phyloP scores from a whole-genome alignment of 208 protist species.

The Entamoeba moshkovskii region DNA sequence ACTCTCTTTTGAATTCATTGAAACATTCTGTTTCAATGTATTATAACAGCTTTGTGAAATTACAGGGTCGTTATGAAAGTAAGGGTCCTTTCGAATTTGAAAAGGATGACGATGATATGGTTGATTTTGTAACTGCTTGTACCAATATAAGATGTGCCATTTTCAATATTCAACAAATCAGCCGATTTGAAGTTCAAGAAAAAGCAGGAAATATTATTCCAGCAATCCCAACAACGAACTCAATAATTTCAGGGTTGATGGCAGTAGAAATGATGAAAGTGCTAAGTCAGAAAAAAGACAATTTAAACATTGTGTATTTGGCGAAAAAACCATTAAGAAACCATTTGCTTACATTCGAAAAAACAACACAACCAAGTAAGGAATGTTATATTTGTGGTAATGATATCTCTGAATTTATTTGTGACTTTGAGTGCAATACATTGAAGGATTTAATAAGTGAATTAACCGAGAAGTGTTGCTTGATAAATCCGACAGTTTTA shows the following conservation, averaged over 20 bases:
- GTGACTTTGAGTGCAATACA: background rate
- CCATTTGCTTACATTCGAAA: background rate
- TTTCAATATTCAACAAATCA: background rate
- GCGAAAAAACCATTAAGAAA: background rate
- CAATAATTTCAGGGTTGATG: conserved; percentile 56
- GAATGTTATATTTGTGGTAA: background rate
- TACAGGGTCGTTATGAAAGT: background rate
- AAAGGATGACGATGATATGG: conserved; percentile 43
- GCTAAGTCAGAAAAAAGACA: background rate
- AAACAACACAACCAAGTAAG: background rate
- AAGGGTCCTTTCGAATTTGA: conserved; percentile 25
- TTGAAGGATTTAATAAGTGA: background rate
- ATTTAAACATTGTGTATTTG: background rate
- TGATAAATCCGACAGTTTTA: background rate
- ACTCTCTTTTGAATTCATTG: background rate
- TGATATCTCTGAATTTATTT: background rate
- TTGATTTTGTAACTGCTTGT: conserved; percentile 27
- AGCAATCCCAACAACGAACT: conserved; percentile 89
- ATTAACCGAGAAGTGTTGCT: background rate
- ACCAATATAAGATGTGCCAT: background rate
- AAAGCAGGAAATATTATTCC: conserved; percentile 95
- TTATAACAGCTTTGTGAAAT: background rate
- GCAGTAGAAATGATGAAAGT: background rate
- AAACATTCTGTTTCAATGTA: background rate
- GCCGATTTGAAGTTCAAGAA: conserved; percentile 39